Percentiles rank a stretch among this genome's conserved stretches.
Conservation (phyloP, 2,329 filamentous ascomycete genomes). For the Aspergillus persii region DNA sequence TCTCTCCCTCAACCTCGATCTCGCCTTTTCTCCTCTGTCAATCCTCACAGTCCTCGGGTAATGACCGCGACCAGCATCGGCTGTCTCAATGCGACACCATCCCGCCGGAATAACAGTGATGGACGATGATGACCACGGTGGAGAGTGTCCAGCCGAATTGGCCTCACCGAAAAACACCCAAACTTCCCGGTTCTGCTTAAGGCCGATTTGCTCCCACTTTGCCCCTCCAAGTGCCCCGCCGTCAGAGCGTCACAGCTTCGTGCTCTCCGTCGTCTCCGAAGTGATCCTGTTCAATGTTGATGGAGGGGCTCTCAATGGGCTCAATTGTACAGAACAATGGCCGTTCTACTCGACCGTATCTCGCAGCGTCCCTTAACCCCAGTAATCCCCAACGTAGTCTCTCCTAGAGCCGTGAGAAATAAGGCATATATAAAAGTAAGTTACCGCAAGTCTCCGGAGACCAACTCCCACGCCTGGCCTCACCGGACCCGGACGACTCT, state of each 20-base stretch:
- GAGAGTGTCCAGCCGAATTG: conserved; percentile 1
- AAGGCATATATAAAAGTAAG: no score
- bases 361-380: no score
- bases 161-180: conserved; percentile 16
- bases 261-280: conserved; percentile 11
- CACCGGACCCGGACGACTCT: conserved; percentile 35
- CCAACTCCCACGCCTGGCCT: conserved; percentile 2
- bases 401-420: no score
- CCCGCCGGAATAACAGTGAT: conserved; percentile 3
- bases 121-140: neutral
- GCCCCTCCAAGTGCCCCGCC: conserved; percentile 23
- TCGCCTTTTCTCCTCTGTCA: no score
- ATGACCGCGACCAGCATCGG: no score
- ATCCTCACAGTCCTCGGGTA: no score
- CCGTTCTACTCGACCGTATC: no score
- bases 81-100: conserved; percentile 5
- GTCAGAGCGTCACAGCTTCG: conserved; percentile 5
- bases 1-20: neutral
- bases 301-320: neutral
- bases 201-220: neutral
- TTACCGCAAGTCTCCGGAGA: no score
- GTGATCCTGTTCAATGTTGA: neutral
- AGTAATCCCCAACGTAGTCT: no score
- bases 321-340: neutral
- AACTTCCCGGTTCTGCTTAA: conserved; percentile 6